Evolutionary conservation across 306 rosid species (phyloP).

Genomic region (Argentina anserina): DNA sequence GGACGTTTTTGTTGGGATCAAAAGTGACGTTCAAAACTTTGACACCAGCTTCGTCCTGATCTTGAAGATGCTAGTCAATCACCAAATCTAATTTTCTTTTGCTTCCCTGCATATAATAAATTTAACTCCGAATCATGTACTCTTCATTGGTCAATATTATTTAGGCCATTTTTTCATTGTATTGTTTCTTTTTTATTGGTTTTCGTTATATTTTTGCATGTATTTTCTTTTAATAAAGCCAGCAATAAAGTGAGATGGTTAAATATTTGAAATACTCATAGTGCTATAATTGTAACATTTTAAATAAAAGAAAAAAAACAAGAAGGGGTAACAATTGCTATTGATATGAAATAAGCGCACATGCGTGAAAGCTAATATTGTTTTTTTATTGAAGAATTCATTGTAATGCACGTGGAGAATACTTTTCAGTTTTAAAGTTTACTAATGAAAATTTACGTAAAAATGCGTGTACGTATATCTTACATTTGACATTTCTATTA

Average conservation of each 20-base stretch:
- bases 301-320: too few species aligned
- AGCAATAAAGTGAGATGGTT: too few species aligned
- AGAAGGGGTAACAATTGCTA: too few species aligned
- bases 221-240: too few species aligned
- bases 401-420: background rate
- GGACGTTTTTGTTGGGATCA: slow-evolving; percentile 37
- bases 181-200: background rate
- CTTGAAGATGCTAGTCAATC: background rate
- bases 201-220: background rate
- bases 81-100: background rate
- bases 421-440: too few species aligned
- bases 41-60: slow-evolving; percentile 18
- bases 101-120: background rate
- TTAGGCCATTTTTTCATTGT: background rate
- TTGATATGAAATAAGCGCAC: too few species aligned
- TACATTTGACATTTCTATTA: too few species aligned
- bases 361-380: too few species aligned
- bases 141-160: background rate
- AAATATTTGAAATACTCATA: too few species aligned
- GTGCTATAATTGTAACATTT: too few species aligned
- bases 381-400: background rate
- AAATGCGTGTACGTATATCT: too few species aligned
- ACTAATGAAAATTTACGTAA: too few species aligned
- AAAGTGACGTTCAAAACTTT: slow-evolving; percentile 35
- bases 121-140: background rate